A percentile compares a stretch with the other conserved stretches of the same genome.
Evolutionary conservation across 495 filamentous ascomycete genomes (phyloP).

Genomic region (Podospora comata): DNA sequence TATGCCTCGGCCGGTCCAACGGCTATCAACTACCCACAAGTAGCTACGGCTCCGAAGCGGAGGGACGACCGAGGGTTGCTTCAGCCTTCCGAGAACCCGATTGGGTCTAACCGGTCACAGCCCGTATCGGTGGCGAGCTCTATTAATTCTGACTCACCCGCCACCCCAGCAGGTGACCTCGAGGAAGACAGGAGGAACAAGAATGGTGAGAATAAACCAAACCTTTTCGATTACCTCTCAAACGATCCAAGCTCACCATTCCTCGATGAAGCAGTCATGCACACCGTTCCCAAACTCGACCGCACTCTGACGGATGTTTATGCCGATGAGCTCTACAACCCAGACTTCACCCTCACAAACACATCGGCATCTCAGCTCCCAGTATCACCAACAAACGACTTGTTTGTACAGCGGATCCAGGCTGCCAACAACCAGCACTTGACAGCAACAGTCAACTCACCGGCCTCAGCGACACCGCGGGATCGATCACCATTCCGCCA

Average conservation of each 20-base stretch:
- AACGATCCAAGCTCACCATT: conserved; percentile 40
- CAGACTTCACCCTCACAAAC: conserved; percentile 55
- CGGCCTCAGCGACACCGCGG: conserved; percentile 50
- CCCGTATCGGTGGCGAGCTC: conserved; percentile 51
- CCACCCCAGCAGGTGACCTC: conserved; percentile 48
- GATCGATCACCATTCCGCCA: conserved; percentile 82
- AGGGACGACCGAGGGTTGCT: conserved; percentile 38
- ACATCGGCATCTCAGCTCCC: conserved; percentile 43
- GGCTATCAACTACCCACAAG: conserved; percentile 28
- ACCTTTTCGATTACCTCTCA: conserved; percentile 51
- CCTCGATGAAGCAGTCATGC: conserved; percentile 47
- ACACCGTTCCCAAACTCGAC: conserved; percentile 70
- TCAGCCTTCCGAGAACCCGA: conserved; percentile 36
- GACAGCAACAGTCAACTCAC: conserved; percentile 53
- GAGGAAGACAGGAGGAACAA: conserved; percentile 48
- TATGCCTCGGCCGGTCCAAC: conserved; percentile 25
- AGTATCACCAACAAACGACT: conserved; percentile 55
- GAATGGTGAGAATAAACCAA: conserved; percentile 43
- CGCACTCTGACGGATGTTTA: conserved; percentile 84
- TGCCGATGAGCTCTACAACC: conserved; percentile 81
- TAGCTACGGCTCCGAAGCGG: conserved; percentile 33
- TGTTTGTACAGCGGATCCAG: conserved; percentile 72
- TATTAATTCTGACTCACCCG: conserved; percentile 52
- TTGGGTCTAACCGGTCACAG: conserved; percentile 37
- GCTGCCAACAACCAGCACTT: conserved; percentile 72